Conservation (phyloP, 2,329 filamentous ascomycete species). For the Claviceps cyperi region DNA sequence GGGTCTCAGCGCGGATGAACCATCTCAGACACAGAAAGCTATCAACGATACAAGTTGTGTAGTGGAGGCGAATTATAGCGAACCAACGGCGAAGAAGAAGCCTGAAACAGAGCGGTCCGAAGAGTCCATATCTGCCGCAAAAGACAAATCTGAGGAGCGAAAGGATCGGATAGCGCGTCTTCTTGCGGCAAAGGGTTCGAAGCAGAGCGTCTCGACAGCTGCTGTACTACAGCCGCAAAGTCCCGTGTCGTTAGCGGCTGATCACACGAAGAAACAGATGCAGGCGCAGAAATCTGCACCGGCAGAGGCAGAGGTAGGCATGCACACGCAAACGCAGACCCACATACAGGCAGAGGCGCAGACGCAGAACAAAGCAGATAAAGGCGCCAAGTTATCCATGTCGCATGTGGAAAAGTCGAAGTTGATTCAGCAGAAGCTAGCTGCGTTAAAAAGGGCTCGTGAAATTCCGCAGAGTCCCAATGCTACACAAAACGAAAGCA, state of each 20-base stretch:
- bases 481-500: neutral
- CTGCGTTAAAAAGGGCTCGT: constrained; percentile 50
- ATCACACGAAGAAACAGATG: neutral
- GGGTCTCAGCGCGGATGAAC: constrained; percentile 33
- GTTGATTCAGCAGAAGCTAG: constrained; percentile 63
- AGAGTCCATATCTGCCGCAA: neutral
- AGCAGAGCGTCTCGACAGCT: constrained; percentile 16
- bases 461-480: constrained; percentile 20
- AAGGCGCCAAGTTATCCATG: constrained; percentile 14
- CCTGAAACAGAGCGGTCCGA: neutral
- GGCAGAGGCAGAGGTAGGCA: neutral
- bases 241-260: constrained; percentile 3
- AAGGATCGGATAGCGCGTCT: constrained; percentile 66
- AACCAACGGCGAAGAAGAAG: neutral
- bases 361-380: constrained; percentile 1
- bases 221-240: constrained; percentile 3
- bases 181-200: constrained; percentile 56
- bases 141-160: constrained; percentile 42
- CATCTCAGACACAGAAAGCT: neutral
- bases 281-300: neutral
- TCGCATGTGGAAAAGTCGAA: constrained; percentile 53
- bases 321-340: neutral
- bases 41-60: neutral
- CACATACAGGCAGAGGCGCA: neutral
- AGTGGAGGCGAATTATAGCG: neutral